Evolutionary conservation across 208 protist genomes (phyloP).

Genomic region (Trypanosoma vivax): DNA sequence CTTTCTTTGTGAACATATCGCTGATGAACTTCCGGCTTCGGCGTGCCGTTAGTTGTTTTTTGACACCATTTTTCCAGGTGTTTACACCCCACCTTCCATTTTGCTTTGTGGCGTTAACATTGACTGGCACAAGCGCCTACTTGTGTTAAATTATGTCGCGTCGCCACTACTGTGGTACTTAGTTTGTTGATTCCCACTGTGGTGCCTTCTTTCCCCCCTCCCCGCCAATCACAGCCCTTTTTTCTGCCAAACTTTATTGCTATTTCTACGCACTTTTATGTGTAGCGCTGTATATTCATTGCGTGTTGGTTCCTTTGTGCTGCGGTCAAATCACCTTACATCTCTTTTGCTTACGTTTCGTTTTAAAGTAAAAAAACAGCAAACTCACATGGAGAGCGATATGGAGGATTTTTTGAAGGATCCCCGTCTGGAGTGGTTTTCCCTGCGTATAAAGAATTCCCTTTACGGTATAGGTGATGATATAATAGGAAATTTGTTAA

Average conservation of each 20-base stretch:
- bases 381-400: not conserved
- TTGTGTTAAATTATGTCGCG: too few relatives aligned
- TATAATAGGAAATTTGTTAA: slow-evolving; percentile 50
- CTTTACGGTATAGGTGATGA: slow-evolving; percentile 54
- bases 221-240: not conserved
- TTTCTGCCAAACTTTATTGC: slow-evolving; percentile 4
- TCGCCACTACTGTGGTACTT: too few relatives aligned
- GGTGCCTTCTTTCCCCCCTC: not conserved
- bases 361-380: too few relatives aligned
- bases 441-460: slow-evolving; percentile 37
- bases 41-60: too few relatives aligned
- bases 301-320: not conserved
- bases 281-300: not conserved
- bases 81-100: too few relatives aligned
- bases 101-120: too few relatives aligned
- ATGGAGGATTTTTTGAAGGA: slow-evolving; percentile 19
- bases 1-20: too few relatives aligned
- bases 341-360: too few relatives aligned
- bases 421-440: slow-evolving; percentile 71
- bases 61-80: too few relatives aligned
- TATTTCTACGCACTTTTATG: slow-evolving; percentile 1
- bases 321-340: not conserved
- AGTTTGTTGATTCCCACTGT: not conserved
- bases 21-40: too few relatives aligned
- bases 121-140: too few relatives aligned